Evolutionary conservation across 1,139 yeast species (phyloP).

Genomic region (Diutina rugosa): DNA sequence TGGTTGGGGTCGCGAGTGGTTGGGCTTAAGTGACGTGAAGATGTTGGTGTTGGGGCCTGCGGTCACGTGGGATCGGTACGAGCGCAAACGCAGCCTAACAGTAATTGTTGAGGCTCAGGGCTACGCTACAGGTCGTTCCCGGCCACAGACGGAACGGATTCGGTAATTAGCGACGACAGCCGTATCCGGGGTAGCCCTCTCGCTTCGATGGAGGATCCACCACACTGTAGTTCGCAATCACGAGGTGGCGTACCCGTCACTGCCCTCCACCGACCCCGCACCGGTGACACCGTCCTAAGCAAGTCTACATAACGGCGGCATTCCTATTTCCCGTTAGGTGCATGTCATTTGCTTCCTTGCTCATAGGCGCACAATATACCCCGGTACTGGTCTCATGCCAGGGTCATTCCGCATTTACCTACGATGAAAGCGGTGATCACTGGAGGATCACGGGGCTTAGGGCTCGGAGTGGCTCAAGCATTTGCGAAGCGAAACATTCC

Average conservation of each 20-base stretch:
- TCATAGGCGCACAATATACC: background rate
- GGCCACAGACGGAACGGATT: background rate
- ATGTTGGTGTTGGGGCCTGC: background rate
- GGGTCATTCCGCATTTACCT: background rate
- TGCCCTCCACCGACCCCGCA: background rate
- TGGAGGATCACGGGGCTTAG: conserved; percentile 84
- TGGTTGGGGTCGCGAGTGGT: background rate
- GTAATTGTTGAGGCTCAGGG: background rate
- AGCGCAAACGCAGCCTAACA: background rate
- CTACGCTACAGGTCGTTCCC: background rate
- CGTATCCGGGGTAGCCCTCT: background rate
- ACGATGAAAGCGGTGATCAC: conserved; percentile 45
- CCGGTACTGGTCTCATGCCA: background rate
- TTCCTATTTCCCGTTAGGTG: background rate
- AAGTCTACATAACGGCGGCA: background rate
- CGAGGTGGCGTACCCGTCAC: background rate
- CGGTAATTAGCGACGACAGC: background rate
- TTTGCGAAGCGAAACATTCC: conserved; percentile 53
- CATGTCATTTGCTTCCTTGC: background rate
- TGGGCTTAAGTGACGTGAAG: background rate
- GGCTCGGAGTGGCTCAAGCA: conserved; percentile 46
- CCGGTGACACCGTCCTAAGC: background rate
- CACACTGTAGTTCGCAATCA: background rate
- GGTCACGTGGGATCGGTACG: background rate
- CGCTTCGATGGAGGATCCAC: background rate